Percentiles rank a stretch among this genome's conserved stretches.
Conservation (phyloP, 768 basidiomycete genomes). For the Termitomyces sp. region DNA sequence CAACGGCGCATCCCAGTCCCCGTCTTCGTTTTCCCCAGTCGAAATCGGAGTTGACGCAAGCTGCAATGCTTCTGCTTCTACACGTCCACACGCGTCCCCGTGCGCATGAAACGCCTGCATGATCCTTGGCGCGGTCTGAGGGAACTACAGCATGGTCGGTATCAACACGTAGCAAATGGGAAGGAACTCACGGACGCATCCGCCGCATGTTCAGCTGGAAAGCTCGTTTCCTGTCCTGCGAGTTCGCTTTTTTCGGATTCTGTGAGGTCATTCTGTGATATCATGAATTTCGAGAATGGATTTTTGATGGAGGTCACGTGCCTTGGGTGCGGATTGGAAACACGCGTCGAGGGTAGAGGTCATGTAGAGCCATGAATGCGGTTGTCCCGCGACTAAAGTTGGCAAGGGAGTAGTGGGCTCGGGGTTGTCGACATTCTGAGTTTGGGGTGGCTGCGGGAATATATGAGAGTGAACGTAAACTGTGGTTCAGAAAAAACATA, state of each 20-base stretch:
- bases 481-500: background rate
- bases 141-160: conserved; percentile 26
- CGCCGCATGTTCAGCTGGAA: conserved; percentile 37
- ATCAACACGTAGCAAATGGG: background rate
- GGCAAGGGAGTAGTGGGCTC: conserved; percentile 18
- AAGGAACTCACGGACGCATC: conserved; percentile 36
- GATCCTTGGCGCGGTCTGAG: conserved; percentile 38
- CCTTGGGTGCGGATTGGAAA: conserved; percentile 35
- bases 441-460: background rate
- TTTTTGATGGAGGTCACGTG: conserved; percentile 11
- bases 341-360: conserved; percentile 48
- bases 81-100: conserved; percentile 35
- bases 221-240: conserved; percentile 34
- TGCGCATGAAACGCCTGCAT: conserved; percentile 45
- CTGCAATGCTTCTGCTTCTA: conserved; percentile 39
- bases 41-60: conserved; percentile 28
- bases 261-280: conserved; percentile 29
- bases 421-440: background rate
- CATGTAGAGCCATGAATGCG: conserved; percentile 61
- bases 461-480: too few species aligned
- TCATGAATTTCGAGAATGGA: background rate
- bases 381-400: conserved; percentile 40
- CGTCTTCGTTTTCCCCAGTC: conserved; percentile 1
- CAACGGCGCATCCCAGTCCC: conserved; percentile 35
- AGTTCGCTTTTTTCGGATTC: conserved; percentile 34